Base-by-base conservation (phyloP, 139 green algal genomes). In the Chlorella sp. region DNA sequence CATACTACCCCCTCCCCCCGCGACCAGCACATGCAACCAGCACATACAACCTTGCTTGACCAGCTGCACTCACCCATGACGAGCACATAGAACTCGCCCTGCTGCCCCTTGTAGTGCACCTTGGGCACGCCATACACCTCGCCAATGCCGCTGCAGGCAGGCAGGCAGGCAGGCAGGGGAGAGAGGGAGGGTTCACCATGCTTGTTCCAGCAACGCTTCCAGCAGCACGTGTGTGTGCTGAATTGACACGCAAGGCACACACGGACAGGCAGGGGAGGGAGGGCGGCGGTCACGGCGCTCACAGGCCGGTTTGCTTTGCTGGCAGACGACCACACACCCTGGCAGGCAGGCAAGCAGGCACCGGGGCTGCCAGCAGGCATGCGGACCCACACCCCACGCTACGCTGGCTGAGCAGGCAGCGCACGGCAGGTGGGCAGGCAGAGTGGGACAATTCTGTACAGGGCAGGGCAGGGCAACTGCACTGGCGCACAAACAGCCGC, bases 21-120 rank as follows among this genome's bases (percentile, higher is more conserved):
- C n/a, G n/a, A n/a, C n/a, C n/a, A n/a, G n/a, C n/a, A n/a, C n/a
- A n/a, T n/a, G n/a, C n/a, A n/a, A n/a, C n/a, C n/a, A n/a, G n/a
- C n/a, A n/a, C n/a, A n/a, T n/a, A n/a, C n/a, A n/a, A n/a, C n/a
- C n/a, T n/a, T n/a, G n/a, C n/a, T n/a, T n/a, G n/a, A n/a, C n/a
- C n/a, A n/a, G n/a, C n/a, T n/a, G n/a, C n/a, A n/a, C 75, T 39
- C 75, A 81, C 75, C 86, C 86, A 85, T 90, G 57, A 90, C 79
- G 96, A 99, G 99, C 89, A 99, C 95, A 89, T 99, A 99, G 89
- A 98, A 99, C 83, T 98, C 97, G 0, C 94, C 95, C 91, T 99
- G 97, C n/a, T 96, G 91, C 22, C 98, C 98, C 91, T 99, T 99
- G 94, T 96, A 99, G 91, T 99, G 97, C 57, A 99, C 97, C 76